Evolutionary conservation across 2,329 filamentous ascomycete genomes (phyloP).

Genomic region (Leptographium radiaticola): DNA sequence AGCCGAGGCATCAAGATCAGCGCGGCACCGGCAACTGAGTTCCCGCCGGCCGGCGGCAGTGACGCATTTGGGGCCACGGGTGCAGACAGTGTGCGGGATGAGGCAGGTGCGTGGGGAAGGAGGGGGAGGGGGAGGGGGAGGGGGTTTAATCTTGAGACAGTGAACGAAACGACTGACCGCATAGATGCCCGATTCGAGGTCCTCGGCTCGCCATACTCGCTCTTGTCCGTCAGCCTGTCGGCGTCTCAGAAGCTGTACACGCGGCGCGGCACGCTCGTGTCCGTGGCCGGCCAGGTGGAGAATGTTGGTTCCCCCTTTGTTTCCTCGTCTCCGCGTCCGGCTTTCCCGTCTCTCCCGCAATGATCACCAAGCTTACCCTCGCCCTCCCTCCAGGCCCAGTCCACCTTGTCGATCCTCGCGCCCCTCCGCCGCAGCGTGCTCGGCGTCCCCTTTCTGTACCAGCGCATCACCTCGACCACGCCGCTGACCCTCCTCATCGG

Average conservation of each 20-base stretch:
- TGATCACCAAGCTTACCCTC: not conserved
- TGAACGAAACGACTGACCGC: not conserved
- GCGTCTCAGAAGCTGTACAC: constrained; percentile 92
- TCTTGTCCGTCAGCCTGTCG: constrained; percentile 85
- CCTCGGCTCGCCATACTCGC: constrained; percentile 78
- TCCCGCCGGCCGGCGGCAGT: constrained; percentile 28
- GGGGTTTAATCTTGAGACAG: not conserved
- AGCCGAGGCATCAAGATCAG: constrained; percentile 46
- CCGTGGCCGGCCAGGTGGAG: constrained; percentile 77
- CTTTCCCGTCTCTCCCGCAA: not conserved
- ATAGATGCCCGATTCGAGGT: constrained; percentile 91
- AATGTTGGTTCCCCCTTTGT: constrained; percentile 47
- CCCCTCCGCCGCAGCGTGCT: constrained; percentile 68
- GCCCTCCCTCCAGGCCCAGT: constrained; percentile 52
- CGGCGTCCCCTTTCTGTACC: constrained; percentile 90
- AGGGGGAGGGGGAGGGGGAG: not conserved
- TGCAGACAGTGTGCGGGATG: constrained; percentile 28
- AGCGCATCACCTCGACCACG: constrained; percentile 74
- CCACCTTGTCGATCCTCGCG: constrained; percentile 75
- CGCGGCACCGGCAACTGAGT: constrained; percentile 43
- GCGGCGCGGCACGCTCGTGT: constrained; percentile 79
- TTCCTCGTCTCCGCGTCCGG: not conserved
- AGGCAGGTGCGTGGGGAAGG: constrained; percentile 28
- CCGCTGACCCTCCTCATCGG: constrained; percentile 82
- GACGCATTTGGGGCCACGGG: constrained; percentile 41